Conservation (phyloP, 768 basidiomycete species). For the Multifurca ochricompacta region DNA sequence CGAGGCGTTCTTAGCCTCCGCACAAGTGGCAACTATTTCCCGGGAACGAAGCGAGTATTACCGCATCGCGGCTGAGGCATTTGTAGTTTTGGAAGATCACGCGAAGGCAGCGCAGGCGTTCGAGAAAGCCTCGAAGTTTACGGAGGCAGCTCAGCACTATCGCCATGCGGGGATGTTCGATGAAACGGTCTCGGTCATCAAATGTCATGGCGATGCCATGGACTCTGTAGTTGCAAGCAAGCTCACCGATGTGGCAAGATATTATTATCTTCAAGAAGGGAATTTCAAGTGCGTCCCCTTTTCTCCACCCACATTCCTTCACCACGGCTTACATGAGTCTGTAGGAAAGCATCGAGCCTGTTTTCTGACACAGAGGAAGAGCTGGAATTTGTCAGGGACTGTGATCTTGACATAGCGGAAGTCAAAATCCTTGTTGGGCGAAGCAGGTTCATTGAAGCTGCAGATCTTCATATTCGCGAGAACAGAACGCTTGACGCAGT, state of each 20-base stretch:
- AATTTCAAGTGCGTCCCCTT: slow-evolving; percentile 29
- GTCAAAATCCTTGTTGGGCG: slow-evolving; percentile 37
- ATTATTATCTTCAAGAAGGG: slow-evolving; percentile 38
- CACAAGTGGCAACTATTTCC: slow-evolving; percentile 22
- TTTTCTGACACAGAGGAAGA: slow-evolving; percentile 47
- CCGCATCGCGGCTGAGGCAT: slow-evolving; percentile 40
- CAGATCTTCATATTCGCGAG: slow-evolving; percentile 37
- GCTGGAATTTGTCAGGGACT: slow-evolving; percentile 48
- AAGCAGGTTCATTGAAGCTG: slow-evolving; percentile 42
- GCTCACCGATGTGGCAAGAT: slow-evolving; percentile 36
- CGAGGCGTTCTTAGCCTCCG: slow-evolving; percentile 41
- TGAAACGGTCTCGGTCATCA: slow-evolving; percentile 40
- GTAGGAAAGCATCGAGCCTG: slow-evolving; percentile 40
- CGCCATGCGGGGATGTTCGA: slow-evolving; percentile 43
- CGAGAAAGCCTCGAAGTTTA: slow-evolving; percentile 34
- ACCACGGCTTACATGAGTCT: neutral
- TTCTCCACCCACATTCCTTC: no score
- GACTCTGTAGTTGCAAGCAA: slow-evolving; percentile 26
- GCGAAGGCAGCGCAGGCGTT: slow-evolving; percentile 37
- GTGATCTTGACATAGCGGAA: slow-evolving; percentile 43
- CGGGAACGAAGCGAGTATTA: slow-evolving; percentile 31
- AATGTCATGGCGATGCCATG: slow-evolving; percentile 29
- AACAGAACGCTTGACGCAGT: slow-evolving; percentile 43
- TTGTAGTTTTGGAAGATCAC: slow-evolving; percentile 33
- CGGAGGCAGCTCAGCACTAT: slow-evolving; percentile 36